phyloP scores from a whole-genome alignment of 2,329 filamentous ascomycete genomes.

The Xylariomycetidae sp. region DNA sequence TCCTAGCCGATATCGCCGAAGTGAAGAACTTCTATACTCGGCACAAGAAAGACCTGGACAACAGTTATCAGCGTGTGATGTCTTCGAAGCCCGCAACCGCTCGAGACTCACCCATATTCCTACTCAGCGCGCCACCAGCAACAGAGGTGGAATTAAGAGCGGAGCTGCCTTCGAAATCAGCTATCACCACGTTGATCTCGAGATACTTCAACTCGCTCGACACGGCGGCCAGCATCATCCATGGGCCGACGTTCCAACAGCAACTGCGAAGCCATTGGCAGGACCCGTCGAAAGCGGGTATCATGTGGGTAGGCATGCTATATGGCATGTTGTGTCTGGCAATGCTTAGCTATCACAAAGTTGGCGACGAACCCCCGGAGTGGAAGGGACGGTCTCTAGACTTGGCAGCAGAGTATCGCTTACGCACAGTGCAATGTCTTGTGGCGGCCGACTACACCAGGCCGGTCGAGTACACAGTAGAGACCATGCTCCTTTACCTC shows the following conservation, averaged over 20 bases:
- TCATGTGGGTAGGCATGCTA: constrained; percentile 73
- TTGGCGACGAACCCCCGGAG: constrained; percentile 73
- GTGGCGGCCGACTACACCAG: constrained; percentile 72
- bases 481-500: constrained; percentile 69
- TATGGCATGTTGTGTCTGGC: constrained; percentile 73
- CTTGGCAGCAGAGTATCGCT: constrained; percentile 57
- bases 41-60: constrained; percentile 85
- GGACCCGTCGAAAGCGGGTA: constrained; percentile 63
- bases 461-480: constrained; percentile 68
- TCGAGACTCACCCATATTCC: constrained; percentile 64
- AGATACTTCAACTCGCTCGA: constrained; percentile 86
- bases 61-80: constrained; percentile 70
- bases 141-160: constrained; percentile 72
- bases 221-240: constrained; percentile 66
- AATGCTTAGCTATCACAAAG: constrained; percentile 72
- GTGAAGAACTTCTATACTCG: constrained; percentile 84
- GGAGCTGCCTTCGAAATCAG: constrained; percentile 72
- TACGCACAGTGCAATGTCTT: constrained; percentile 72
- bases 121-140: constrained; percentile 69
- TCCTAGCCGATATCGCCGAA: constrained; percentile 78
- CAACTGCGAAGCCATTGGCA: constrained; percentile 62
- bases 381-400: constrained; percentile 63
- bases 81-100: constrained; percentile 57
- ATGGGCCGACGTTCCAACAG: constrained; percentile 78
- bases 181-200: constrained; percentile 76